phyloP scores from a whole-genome alignment of 2,329 filamentous ascomycete species.

The Emericellopsis cladophorae region DNA sequence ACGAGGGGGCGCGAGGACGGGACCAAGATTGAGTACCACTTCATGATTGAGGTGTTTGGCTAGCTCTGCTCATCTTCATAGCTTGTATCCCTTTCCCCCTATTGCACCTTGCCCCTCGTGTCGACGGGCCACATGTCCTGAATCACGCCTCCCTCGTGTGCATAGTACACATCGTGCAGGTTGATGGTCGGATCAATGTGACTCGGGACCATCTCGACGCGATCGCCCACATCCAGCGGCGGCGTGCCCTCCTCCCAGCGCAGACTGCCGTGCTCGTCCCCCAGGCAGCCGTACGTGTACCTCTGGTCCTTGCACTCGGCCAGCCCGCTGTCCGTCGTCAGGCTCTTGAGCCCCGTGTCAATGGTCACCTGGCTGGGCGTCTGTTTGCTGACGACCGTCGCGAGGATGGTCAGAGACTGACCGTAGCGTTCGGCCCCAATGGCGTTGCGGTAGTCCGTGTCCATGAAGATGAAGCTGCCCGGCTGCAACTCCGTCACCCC shows the following conservation, averaged over 20 bases:
- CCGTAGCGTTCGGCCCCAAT: constrained; percentile 30
- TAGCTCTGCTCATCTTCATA: no score
- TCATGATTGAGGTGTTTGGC: constrained; percentile 45
- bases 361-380: constrained; percentile 29
- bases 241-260: constrained; percentile 27
- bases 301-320: constrained; percentile 30
- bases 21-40: constrained; percentile 39
- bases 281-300: constrained; percentile 28
- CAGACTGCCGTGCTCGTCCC: constrained; percentile 35
- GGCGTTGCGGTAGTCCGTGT: constrained; percentile 41
- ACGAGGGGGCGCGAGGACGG: constrained; percentile 36
- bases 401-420: constrained; percentile 33
- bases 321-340: constrained; percentile 34
- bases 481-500: constrained; percentile 42
- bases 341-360: constrained; percentile 33
- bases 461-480: constrained; percentile 44
- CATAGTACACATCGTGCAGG: constrained; percentile 36
- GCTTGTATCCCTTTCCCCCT: no score
- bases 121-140: constrained; percentile 39
- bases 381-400: constrained; percentile 34
- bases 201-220: constrained; percentile 38
- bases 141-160: constrained; percentile 30
- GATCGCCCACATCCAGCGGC: constrained; percentile 27
- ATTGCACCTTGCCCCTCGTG: constrained; percentile 37
- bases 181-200: constrained; percentile 43